phyloP scores from a whole-genome alignment of 441 rosid species.

The Erysimum cheiri region DNA sequence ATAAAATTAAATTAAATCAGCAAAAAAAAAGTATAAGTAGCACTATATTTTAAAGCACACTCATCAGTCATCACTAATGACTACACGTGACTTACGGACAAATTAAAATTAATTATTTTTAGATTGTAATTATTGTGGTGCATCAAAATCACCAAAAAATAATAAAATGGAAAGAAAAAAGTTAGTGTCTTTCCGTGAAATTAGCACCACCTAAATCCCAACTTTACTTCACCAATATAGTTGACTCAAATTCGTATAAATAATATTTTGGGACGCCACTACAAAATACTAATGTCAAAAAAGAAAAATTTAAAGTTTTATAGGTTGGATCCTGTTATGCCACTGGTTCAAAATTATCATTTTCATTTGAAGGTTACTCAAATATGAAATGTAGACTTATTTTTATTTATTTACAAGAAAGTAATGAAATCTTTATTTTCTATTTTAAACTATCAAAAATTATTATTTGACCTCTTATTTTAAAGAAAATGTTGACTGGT shows the following conservation, averaged over 20 bases:
- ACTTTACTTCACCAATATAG: background rate
- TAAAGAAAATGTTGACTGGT: background rate
- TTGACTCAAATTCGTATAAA: no score
- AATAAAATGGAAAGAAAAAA: background rate
- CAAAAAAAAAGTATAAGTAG: background rate
- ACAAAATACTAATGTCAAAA: no score
- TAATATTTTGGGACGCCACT: no score
- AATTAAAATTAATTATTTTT: slow-evolving; percentile 14
- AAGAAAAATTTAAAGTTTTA: no score
- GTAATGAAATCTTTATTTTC: no score
- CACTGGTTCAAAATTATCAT: background rate
- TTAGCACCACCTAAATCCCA: slow-evolving; percentile 10
- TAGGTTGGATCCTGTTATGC: background rate
- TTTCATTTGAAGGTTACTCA: no score
- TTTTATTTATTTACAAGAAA: background rate
- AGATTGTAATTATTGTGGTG: background rate
- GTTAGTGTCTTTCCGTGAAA: slow-evolving; percentile 16
- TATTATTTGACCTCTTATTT: no score
- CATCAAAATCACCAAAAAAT: slow-evolving; percentile 9
- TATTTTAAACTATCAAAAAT: no score
- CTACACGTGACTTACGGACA: background rate
- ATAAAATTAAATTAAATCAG: background rate
- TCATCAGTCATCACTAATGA: background rate
- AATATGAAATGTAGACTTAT: background rate
- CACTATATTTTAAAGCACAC: no score